A percentile compares a stretch with the other conserved stretches of the same genome.
phyloP scores from a whole-genome alignment of 768 basidiomycete species.

The Agaricus sinodeliciosus region DNA sequence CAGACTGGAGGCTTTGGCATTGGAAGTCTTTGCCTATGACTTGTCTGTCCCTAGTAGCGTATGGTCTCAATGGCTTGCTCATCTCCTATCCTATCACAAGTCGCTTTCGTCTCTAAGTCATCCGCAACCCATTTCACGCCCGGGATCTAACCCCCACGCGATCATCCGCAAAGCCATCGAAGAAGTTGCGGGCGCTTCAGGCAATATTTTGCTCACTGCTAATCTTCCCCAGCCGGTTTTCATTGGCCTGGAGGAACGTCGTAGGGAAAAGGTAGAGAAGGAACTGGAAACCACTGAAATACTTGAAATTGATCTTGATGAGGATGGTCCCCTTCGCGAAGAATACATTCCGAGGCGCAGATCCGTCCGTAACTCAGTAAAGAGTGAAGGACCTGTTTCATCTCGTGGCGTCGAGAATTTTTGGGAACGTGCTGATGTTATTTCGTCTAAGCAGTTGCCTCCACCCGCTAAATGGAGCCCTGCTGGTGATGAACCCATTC shows the following conservation, averaged over 20 bases:
- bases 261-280: conserved; percentile 43
- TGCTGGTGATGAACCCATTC: conserved; percentile 69
- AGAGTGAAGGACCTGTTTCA: conserved; percentile 2
- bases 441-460: conserved; percentile 38
- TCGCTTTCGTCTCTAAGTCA: conserved; percentile 51
- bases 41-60: conserved; percentile 56
- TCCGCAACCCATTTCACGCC: conserved; percentile 74
- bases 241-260: conserved; percentile 62
- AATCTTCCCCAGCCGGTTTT: conserved; percentile 58
- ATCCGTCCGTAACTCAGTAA: conserved; percentile 9
- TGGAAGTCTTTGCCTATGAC: conserved; percentile 67
- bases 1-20: conserved; percentile 59
- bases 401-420: conserved; percentile 13
- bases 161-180: conserved; percentile 67
- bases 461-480: conserved; percentile 82
- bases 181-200: conserved; percentile 53
- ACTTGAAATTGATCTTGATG: conserved; percentile 73
- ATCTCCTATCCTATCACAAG: conserved; percentile 59
- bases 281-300: conserved; percentile 38
- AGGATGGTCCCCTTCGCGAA: conserved; percentile 76
- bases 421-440: conserved; percentile 15
- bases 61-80: conserved; percentile 69
- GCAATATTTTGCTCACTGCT: conserved; percentile 20
- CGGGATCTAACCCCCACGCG: conserved; percentile 63
- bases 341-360: conserved; percentile 76